Base-by-base conservation (phyloP, 768 basidiomycete species). In the Chalciporus piperatus region DNA sequence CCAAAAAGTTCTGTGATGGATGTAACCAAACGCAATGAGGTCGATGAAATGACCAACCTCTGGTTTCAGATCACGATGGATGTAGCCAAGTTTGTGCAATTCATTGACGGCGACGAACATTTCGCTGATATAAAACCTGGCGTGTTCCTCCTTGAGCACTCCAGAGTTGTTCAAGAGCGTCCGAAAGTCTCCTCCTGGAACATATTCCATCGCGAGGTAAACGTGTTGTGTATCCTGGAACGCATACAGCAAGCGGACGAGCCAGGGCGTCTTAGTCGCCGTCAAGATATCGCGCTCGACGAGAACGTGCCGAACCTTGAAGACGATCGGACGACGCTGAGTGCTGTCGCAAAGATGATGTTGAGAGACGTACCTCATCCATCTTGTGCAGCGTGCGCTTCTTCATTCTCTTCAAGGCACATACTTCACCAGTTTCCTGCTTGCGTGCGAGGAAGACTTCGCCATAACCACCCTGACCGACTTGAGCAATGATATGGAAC, bases 161-260 rank as follows among this genome's bases (percentile, higher is more conserved):
- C 97, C 97, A 0, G 95, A 94, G 67, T 98, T 99, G 72, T 98
- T 99, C 35, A 99, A 79, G 35, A 99, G 80, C 0, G 97, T 99
- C 16, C 97, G 83, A 75, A 99, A 99, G 67, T 99, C 97, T 44
- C 97, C 97, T 19, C 97, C 97, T 1, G 95, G 94, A 16, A 98
- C 95, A 66, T 97, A 98, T 76, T 98, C 95, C 96, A 98, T 98
- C 2, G 96, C 96, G 41, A 98, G 87, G 66, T 95, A 98, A 16
- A 98, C 93, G 60, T 89, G 78, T 49, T 88, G 78, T 0, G 83
- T 75, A 63, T 99, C 96, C 70, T 99, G 97, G 72, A 99, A 99
- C 3, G 97, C 97, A 65, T 99, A 99, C 4, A 99, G 74, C 8
- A 99, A 76, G 22, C 87, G 78, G 42, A 98, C 97, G 51, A 99